Evolutionary conservation across 2,329 filamentous ascomycete genomes (phyloP).

Genomic region (Neocatenulostroma microsporum): DNA sequence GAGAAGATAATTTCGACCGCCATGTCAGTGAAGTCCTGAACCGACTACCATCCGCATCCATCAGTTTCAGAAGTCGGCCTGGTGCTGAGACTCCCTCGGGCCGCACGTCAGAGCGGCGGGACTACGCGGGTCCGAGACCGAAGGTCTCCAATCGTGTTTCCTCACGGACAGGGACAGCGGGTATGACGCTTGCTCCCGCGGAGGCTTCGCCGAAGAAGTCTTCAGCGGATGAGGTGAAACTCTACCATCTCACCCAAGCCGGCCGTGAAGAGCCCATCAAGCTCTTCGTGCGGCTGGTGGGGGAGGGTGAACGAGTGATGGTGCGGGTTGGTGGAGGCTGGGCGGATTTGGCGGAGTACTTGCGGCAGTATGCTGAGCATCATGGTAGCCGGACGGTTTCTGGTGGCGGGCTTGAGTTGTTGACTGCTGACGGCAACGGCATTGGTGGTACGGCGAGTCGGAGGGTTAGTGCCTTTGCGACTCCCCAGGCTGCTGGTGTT

Average conservation of each 20-base stretch:
- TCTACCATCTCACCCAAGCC: slow-evolving; percentile 83
- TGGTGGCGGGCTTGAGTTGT: slow-evolving; percentile 48
- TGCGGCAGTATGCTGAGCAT: slow-evolving; percentile 87
- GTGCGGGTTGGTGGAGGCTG: slow-evolving; percentile 97
- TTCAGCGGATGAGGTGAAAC: slow-evolving; percentile 59
- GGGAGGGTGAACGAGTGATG: slow-evolving; percentile 93
- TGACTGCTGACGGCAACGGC: slow-evolving; percentile 35
- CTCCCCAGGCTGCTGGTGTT: background rate
- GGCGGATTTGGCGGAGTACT: slow-evolving; percentile 91
- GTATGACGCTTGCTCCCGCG: slow-evolving; percentile 28
- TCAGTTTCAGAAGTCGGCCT: slow-evolving; percentile 59
- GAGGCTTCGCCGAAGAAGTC: slow-evolving; percentile 27
- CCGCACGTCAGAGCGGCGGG: slow-evolving; percentile 15
- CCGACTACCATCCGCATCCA: slow-evolving; percentile 54
- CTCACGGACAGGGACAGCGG: slow-evolving; percentile 9
- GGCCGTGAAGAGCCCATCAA: slow-evolving; percentile 85
- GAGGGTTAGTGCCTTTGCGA: slow-evolving; percentile 19
- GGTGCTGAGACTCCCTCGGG: slow-evolving; percentile 30
- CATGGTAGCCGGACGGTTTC: slow-evolving; percentile 65
- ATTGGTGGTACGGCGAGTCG: slow-evolving; percentile 16
- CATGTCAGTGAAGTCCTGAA: slow-evolving; percentile 32
- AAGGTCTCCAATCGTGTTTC: slow-evolving; percentile 9
- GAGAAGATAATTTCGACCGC: slow-evolving; percentile 49
- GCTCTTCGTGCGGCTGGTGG: slow-evolving; percentile 85
- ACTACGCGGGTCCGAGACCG: slow-evolving; percentile 14